phyloP scores from a whole-genome alignment of 495 filamentous ascomycete genomes.

The Xylaria nigripes region DNA sequence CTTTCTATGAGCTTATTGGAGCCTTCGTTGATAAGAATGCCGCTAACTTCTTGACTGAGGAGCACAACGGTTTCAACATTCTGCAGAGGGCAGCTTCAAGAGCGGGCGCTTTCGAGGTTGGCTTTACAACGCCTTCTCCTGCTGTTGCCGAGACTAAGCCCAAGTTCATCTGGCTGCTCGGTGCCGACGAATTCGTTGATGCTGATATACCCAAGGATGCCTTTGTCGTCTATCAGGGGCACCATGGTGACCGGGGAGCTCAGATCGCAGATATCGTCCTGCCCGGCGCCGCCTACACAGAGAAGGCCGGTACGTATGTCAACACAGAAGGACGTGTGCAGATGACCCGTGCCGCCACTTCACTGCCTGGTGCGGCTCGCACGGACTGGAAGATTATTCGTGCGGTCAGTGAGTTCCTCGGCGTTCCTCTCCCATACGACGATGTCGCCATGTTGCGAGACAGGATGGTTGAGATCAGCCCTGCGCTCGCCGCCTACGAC shows the following conservation, averaged over 20 bases:
- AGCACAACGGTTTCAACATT: slow-evolving; percentile 97
- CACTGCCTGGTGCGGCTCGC: slow-evolving; percentile 75
- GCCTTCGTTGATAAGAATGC: slow-evolving; percentile 87
- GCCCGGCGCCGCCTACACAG: slow-evolving; percentile 89
- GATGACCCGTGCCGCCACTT: slow-evolving; percentile 80
- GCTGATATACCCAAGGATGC: slow-evolving; percentile 84
- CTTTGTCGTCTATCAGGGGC: slow-evolving; percentile 95
- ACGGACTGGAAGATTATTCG: slow-evolving; percentile 99
- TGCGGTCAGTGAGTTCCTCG: slow-evolving; percentile 84
- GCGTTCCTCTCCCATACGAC: slow-evolving; percentile 80
- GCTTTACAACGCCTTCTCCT: slow-evolving; percentile 76
- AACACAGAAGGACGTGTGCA: slow-evolving; percentile 97
- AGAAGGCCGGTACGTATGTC: slow-evolving; percentile 93
- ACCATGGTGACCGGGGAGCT: slow-evolving; percentile 91
- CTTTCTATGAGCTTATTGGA: slow-evolving; percentile 84
- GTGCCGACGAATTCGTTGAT: slow-evolving; percentile 79
- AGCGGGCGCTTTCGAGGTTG: slow-evolving; percentile 87
- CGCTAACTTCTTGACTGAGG: slow-evolving; percentile 72
- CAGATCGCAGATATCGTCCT: slow-evolving; percentile 90
- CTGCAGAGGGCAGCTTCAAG: slow-evolving; percentile 89
- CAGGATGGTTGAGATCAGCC: slow-evolving; percentile 91
- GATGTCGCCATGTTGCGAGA: slow-evolving; percentile 79
- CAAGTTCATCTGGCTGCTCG: slow-evolving; percentile 95
- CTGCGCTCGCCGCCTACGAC: slow-evolving; percentile 81
- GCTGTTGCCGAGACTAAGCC: slow-evolving; percentile 70